Conservation (phyloP, 2,329 filamentous ascomycete genomes). For the Aureobasidium pullulans region DNA sequence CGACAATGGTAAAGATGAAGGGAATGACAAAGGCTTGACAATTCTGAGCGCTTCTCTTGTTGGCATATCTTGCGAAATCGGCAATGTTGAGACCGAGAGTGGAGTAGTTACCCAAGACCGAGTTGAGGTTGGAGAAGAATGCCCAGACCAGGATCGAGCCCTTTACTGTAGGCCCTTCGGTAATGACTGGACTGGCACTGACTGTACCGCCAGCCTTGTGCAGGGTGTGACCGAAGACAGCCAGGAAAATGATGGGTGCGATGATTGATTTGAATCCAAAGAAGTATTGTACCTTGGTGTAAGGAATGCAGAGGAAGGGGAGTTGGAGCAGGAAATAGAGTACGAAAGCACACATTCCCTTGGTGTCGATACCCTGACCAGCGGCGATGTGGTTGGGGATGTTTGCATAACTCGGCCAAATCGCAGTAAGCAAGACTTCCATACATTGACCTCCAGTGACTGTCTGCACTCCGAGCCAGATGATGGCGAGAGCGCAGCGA, state of each 20-base stretch:
- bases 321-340: constrained; percentile 25
- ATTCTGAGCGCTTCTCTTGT: constrained; percentile 14
- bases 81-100: constrained; percentile 22
- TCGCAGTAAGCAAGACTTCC: constrained; percentile 45
- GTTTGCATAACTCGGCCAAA: constrained; percentile 41
- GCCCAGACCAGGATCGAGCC: constrained; percentile 23
- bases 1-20: constrained; percentile 22
- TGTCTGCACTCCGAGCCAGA: constrained; percentile 47
- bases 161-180: constrained; percentile 19
- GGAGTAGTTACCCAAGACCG: constrained; percentile 22
- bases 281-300: constrained; percentile 19
- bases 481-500: constrained; percentile 45
- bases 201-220: constrained; percentile 18
- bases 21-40: constrained; percentile 22
- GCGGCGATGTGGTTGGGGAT: constrained; percentile 33
- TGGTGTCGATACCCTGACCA: constrained; percentile 33
- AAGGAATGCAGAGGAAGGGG: constrained; percentile 21
- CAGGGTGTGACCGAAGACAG: constrained; percentile 18
- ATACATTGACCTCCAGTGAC: constrained; percentile 53
- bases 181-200: constrained; percentile 18
- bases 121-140: constrained; percentile 26
- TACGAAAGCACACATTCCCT: constrained; percentile 36
- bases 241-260: constrained; percentile 19
- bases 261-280: constrained; percentile 20
- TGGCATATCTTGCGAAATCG: constrained; percentile 19